Evolutionary conservation across 345 rosid species (phyloP).

Genomic region (Boechera divaricarpa): DNA sequence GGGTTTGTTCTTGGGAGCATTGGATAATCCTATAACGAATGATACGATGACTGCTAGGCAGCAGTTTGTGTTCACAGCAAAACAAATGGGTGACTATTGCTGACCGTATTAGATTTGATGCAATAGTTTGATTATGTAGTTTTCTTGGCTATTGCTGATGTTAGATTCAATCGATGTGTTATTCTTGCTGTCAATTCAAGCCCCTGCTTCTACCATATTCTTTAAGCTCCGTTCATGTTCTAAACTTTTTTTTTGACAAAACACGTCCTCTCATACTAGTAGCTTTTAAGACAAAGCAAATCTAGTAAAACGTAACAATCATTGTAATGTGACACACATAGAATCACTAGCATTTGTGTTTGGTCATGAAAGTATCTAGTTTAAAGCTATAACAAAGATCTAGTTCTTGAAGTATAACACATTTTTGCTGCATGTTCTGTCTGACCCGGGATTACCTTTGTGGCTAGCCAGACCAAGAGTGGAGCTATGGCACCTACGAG

Average conservation of each 20-base stretch:
- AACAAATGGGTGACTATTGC: slow-evolving; percentile 65
- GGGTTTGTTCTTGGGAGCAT: slow-evolving; percentile 85
- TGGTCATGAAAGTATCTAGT: slow-evolving; percentile 5
- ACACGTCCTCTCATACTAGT: neutral
- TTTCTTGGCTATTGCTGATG: slow-evolving; percentile 23
- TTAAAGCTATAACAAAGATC: slow-evolving; percentile 25
- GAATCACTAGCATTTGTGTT: slow-evolving; percentile 17
- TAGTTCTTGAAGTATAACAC: slow-evolving; percentile 30
- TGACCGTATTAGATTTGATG: neutral
- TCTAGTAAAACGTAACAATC: too few species aligned
- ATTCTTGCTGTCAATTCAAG: slow-evolving; percentile 22
- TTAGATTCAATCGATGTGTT: slow-evolving; percentile 7
- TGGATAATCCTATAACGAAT: slow-evolving; percentile 82
- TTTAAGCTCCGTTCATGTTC: neutral
- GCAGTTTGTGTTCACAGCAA: slow-evolving; percentile 72
- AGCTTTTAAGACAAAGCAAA: neutral
- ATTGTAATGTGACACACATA: too few species aligned
- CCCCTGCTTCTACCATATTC: slow-evolving; percentile 15
- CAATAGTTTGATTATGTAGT: slow-evolving; percentile 19
- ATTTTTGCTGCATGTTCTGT: slow-evolving; percentile 20
- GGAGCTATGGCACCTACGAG: too few species aligned
- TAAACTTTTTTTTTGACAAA: neutral
- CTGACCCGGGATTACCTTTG: slow-evolving; percentile 7
- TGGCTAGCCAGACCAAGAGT: too few species aligned
- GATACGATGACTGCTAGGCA: slow-evolving; percentile 79